Evolutionary conservation across 1,284 basidiomycete species (phyloP), one percentile per base, ranked within the genome.

Genomic region (Leccinum pallidistipes): DNA sequence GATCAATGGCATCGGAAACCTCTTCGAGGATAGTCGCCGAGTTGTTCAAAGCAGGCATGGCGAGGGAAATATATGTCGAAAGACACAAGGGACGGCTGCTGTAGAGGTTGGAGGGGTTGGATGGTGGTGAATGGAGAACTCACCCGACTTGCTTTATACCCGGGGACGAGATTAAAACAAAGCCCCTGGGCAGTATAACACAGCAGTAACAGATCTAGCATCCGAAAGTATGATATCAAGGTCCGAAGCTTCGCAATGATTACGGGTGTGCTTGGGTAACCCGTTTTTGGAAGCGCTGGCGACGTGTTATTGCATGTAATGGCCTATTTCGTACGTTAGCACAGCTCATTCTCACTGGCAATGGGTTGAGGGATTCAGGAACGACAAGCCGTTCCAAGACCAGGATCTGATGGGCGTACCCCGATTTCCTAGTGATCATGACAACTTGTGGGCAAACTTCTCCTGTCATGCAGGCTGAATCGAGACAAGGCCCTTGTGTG

Each of bases 1-100:
- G 79, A 76, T 94, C 91, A 55, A 94, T 79, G 51, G 86, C 84
- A 71, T 94, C 91, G 14, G 88, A 91, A 49, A 86, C 80, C n/a
- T 69, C 74, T 66, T 92, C 91, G 64, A 92, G 81, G 62, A 81
- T 71, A 53, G 65, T 70, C 16, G 73, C 79, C 29, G 73, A 68
- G 47, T 64, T 58, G 40, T 58, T 65, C 58, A 70, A 56, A 14
- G 64, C 74, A 7, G 74, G 73, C 71, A 73, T 73, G 11, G 47
- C 47, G 57, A 31, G 50, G 1, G 31, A 49, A 43, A 32, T 43
- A 36, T 10, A 24, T 24, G 7, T 18, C 18, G 18, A 11, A 52
- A 18, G 60, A 34, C 16, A 45, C 27, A 54, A 56, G 56, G 32
- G 49, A 31, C 14, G 24, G 51, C 29, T 10, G 55, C 34, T 40